A percentile compares a stretch with the other conserved stretches of the same genome.
Conservation (phyloP, 2,329 filamentous ascomycete genomes). For the Penicillium frequentans region DNA sequence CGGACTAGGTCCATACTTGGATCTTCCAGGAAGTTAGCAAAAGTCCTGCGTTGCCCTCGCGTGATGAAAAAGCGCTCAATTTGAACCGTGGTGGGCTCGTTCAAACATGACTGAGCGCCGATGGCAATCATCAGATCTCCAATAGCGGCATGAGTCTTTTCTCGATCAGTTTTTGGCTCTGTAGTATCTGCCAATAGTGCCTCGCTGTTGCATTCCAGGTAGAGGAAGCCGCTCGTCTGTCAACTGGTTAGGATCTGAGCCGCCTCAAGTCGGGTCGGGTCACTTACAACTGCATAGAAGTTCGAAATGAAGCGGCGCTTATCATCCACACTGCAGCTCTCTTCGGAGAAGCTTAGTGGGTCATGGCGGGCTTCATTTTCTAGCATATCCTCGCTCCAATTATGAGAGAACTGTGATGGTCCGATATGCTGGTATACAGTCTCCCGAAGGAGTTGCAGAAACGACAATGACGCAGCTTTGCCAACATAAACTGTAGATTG, state of each 20-base stretch:
- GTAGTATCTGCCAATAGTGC: constrained; percentile 4
- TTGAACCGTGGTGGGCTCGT: constrained; percentile 29
- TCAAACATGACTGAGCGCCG: constrained; percentile 50
- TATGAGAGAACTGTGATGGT: constrained; percentile 56
- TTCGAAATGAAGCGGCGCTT: constrained; percentile 36
- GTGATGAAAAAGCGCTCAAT: constrained; percentile 47
- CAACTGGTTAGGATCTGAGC: constrained; percentile 2
- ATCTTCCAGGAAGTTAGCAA: constrained; percentile 54
- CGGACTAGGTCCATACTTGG: constrained; percentile 56
- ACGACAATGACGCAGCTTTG: constrained; percentile 49
- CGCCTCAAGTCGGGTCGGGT: background rate
- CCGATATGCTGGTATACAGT: constrained; percentile 51
- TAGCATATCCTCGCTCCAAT: constrained; percentile 54
- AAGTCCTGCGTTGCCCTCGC: constrained; percentile 49
- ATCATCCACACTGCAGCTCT: constrained; percentile 28
- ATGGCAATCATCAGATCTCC: constrained; percentile 53
- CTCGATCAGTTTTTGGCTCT: constrained; percentile 19
- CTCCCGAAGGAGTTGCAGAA: constrained; percentile 56
- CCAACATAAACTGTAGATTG: constrained; percentile 29
- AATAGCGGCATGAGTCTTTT: constrained; percentile 31
- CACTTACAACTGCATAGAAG: constrained; percentile 28
- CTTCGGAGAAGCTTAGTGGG: constrained; percentile 32
- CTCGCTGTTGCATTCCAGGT: constrained; percentile 35
- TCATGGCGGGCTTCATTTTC: constrained; percentile 47
- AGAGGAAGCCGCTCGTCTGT: constrained; percentile 45